These are phyloP conservation scores for Mycena belliarum DNA, from an alignment of 768 basidiomycete genomes.

Conservation along the genomic window DNA sequence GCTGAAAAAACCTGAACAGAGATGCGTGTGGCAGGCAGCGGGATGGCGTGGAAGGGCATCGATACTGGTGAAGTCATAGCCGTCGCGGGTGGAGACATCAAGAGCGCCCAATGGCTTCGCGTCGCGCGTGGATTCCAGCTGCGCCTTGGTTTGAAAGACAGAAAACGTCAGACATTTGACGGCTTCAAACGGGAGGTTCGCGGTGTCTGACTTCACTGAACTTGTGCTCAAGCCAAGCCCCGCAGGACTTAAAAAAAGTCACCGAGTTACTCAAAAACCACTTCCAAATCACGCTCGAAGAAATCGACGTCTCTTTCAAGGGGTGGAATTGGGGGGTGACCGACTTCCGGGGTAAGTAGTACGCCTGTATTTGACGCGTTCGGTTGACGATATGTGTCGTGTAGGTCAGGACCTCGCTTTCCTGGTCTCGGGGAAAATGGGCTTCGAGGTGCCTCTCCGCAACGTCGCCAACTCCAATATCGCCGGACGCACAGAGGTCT, in stretches of 20 bases:
- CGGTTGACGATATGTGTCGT: background rate
- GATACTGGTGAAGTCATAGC: slow-evolving; percentile 65
- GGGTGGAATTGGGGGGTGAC: slow-evolving; percentile 99
- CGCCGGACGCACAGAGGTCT: slow-evolving; percentile 96
- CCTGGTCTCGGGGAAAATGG: slow-evolving; percentile 80
- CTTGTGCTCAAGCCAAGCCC: background rate
- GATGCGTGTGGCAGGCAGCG: slow-evolving; percentile 84
- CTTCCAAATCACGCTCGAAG: slow-evolving; percentile 83
- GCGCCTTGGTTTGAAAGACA: slow-evolving; percentile 76
- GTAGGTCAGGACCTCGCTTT: slow-evolving; percentile 91
- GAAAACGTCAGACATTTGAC: slow-evolving; percentile 83
- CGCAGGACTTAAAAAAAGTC: slow-evolving; percentile 89
- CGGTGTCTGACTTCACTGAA: background rate
- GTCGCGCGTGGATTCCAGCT: slow-evolving; percentile 94
- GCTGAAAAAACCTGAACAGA: slow-evolving; percentile 47
- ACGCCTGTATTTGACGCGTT: slow-evolving; percentile 3
- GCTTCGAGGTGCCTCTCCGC: slow-evolving; percentile 86
- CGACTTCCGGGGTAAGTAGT: slow-evolving; percentile 80
- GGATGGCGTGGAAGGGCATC: slow-evolving; percentile 92
- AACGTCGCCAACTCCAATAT: slow-evolving; percentile 97
- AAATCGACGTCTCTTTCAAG: slow-evolving; percentile 83
- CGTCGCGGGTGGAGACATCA: slow-evolving; percentile 71
- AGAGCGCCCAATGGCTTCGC: slow-evolving; percentile 88
- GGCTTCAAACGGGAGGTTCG: slow-evolving; percentile 89
- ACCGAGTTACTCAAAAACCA: slow-evolving; percentile 79